Evolutionary conservation across 768 basidiomycete genomes (phyloP).

Genomic region (Pleurotus tuber-regium): DNA sequence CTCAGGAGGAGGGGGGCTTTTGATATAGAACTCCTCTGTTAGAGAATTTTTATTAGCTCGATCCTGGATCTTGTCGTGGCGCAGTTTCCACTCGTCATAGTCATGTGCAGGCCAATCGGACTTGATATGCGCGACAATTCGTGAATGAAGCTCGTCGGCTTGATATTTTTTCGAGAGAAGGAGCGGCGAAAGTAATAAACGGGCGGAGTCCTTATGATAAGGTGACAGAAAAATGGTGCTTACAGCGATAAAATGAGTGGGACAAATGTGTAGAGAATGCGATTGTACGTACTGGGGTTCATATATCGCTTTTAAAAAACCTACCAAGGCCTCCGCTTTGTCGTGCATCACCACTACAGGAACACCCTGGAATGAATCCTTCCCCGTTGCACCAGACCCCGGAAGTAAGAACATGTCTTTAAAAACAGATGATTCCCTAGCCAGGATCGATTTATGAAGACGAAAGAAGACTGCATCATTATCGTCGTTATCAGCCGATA

Average conservation of each 20-base stretch:
- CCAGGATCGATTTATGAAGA: constrained; percentile 13
- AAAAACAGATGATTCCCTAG: constrained; percentile 14
- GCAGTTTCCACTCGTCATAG: neutral
- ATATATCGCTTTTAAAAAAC: constrained; percentile 11
- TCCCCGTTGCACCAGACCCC: neutral
- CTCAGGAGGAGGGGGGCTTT: too few relatives aligned
- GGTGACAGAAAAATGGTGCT: too few relatives aligned
- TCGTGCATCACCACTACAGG: constrained; percentile 17
- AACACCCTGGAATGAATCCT: constrained; percentile 13
- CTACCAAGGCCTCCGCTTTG: constrained; percentile 3
- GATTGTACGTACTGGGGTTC: constrained; percentile 5
- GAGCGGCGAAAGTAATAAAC: constrained; percentile 1
- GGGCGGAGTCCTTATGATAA: neutral
- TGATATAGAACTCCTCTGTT: too few relatives aligned
- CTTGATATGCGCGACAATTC: constrained; percentile 6
- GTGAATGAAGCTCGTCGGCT: neutral
- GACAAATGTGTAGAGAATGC: neutral
- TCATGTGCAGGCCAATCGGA: neutral
- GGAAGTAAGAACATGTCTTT: constrained; percentile 14
- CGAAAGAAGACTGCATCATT: constrained; percentile 8
- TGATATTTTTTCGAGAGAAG: constrained; percentile 11
- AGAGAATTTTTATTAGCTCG: neutral
- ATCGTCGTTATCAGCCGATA: constrained; percentile 3
- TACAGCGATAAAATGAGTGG: too few relatives aligned
- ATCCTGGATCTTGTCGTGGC: neutral